Conservation (phyloP, 495 filamentous ascomycete genomes). For the Cercophora sp. region DNA sequence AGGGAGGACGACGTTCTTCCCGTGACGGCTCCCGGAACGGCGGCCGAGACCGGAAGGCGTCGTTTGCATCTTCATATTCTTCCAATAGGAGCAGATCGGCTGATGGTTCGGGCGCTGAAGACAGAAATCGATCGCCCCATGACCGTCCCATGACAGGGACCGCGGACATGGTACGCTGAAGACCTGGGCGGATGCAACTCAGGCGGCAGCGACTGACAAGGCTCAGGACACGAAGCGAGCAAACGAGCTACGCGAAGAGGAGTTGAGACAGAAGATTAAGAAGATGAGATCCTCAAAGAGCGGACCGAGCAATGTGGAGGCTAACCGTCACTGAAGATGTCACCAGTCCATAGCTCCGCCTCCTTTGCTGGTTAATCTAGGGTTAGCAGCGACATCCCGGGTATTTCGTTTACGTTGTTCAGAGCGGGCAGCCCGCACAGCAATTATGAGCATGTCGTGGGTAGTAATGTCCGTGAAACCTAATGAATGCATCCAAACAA, state of each 20-base stretch:
- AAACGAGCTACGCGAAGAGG: slow-evolving; percentile 59
- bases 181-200: slow-evolving; percentile 10
- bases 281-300: slow-evolving; percentile 55
- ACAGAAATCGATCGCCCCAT: slow-evolving; percentile 40
- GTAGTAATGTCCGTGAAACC: too few relatives aligned
- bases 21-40: slow-evolving; percentile 39
- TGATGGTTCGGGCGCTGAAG: slow-evolving; percentile 61
- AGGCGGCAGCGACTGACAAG: background rate
- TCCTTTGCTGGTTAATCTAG: too few relatives aligned
- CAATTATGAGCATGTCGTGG: too few relatives aligned
- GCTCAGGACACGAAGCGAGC: slow-evolving; percentile 28
- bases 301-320: slow-evolving; percentile 40
- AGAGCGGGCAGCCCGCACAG: too few relatives aligned
- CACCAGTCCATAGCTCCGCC: too few relatives aligned
- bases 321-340: slow-evolving; percentile 42
- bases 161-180: slow-evolving; percentile 38
- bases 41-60: slow-evolving; percentile 15
- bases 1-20: slow-evolving; percentile 50
- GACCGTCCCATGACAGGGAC: slow-evolving; percentile 26
- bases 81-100: slow-evolving; percentile 48
- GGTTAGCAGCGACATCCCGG: too few relatives aligned
- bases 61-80: slow-evolving; percentile 36
- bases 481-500: too few relatives aligned
- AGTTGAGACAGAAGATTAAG: slow-evolving; percentile 66
- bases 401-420: too few relatives aligned